phyloP scores from a whole-genome alignment of 129 eudicot genomes.

The Saposhnikovia divaricata region DNA sequence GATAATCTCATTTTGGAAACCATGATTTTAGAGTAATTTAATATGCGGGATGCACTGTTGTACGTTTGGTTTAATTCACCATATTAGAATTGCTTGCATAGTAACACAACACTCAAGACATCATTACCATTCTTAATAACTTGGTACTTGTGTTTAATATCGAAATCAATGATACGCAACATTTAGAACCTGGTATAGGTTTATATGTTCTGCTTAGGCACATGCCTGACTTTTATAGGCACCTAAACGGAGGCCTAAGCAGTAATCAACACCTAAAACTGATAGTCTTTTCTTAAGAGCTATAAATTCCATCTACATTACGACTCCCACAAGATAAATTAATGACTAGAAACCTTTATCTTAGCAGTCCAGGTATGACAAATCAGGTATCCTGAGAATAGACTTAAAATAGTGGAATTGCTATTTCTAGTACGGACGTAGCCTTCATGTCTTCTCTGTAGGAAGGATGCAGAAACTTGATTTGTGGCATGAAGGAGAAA shows the following conservation, averaged over 20 bases:
- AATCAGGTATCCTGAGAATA: background rate
- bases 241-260: background rate
- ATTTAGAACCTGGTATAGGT: background rate
- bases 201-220: background rate
- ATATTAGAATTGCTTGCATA: background rate
- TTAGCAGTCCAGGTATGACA: background rate
- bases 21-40: background rate
- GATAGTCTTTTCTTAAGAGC: background rate
- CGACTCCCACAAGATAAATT: background rate
- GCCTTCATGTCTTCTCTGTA: background rate
- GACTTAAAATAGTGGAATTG: background rate
- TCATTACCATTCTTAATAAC: background rate
- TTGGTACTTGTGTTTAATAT: background rate
- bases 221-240: background rate
- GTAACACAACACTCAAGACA: background rate
- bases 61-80: background rate
- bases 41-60: background rate
- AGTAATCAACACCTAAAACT: background rate
- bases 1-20: background rate
- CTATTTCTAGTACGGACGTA: background rate
- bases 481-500: background rate
- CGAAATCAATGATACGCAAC: background rate
- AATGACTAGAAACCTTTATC: background rate
- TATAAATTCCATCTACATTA: background rate
- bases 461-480: background rate